Evolutionary conservation across 768 basidiomycete species (phyloP).

Genomic region (Lactifluus subvellereus): DNA sequence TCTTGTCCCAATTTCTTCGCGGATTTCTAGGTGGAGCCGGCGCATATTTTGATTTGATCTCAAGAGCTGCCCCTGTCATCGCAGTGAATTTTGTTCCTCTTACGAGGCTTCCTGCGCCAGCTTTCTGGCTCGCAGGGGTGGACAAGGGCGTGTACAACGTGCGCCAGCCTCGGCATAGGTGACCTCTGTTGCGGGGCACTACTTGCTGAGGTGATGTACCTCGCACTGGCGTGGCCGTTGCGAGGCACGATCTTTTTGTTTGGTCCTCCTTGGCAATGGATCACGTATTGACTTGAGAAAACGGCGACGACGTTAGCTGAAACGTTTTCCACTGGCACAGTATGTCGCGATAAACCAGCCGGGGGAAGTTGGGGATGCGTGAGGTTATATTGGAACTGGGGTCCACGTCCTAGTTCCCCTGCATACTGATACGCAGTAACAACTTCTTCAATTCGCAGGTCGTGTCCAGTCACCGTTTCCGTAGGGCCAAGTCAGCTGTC

Average conservation of each 20-base stretch:
- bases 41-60: neutral
- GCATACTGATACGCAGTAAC: neutral
- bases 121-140: neutral
- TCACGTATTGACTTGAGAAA: neutral
- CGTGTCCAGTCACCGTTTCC: neutral
- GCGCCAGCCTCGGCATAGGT: neutral
- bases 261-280: neutral
- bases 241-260: slow-evolving; percentile 4
- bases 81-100: neutral
- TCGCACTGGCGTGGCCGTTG: neutral
- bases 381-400: neutral
- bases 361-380: neutral
- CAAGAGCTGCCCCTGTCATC: neutral
- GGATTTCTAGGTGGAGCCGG: neutral
- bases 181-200: neutral
- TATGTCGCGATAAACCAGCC: neutral
- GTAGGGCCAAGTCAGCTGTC: neutral
- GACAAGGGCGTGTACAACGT: neutral
- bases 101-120: neutral
- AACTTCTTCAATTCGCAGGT: neutral
- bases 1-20: neutral
- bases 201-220: neutral
- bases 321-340: neutral
- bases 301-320: neutral
- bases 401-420: neutral